phyloP scores from a whole-genome alignment of 441 rosid species.

The Corymbia calophylla region DNA sequence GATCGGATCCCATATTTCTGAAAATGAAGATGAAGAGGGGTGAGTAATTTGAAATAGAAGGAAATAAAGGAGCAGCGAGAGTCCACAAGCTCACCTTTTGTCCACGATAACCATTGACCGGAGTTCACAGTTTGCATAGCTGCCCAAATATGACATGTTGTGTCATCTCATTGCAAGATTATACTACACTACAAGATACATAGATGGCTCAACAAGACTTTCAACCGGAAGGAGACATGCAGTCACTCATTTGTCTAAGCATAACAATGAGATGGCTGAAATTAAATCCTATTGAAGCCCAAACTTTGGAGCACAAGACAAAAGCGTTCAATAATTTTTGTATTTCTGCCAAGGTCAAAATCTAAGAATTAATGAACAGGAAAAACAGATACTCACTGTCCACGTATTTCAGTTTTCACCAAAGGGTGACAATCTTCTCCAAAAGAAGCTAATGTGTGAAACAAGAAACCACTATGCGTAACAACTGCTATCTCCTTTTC shows the following conservation, averaged over 20 bases:
- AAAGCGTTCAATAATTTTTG: background rate
- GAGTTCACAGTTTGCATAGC: constrained; percentile 91
- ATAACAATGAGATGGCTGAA: background rate
- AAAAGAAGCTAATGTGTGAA: constrained; percentile 58
- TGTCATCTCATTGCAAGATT: constrained; percentile 6
- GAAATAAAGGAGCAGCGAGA: background rate
- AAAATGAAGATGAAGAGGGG: background rate
- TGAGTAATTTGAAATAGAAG: background rate
- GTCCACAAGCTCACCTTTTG: constrained; percentile 37
- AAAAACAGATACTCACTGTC: constrained; percentile 39
- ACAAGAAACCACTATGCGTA: constrained; percentile 92
- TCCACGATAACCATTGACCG: constrained; percentile 87
- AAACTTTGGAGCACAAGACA: background rate
- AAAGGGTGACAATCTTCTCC: constrained; percentile 77
- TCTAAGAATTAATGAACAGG: background rate
- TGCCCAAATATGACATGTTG: constrained; percentile 16
- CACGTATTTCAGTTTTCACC: constrained; percentile 67
- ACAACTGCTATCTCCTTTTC: constrained; percentile 98
- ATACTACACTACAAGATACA: background rate
- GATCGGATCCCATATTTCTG: constrained; percentile 72
- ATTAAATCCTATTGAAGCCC: background rate
- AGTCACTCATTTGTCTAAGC: background rate
- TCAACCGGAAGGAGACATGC: background rate
- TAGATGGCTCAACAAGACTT: background rate
- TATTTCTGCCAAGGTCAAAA: background rate